Evolutionary conservation across 805 yeast genomes (phyloP).

Genomic region (Ascoidea asiatica): DNA sequence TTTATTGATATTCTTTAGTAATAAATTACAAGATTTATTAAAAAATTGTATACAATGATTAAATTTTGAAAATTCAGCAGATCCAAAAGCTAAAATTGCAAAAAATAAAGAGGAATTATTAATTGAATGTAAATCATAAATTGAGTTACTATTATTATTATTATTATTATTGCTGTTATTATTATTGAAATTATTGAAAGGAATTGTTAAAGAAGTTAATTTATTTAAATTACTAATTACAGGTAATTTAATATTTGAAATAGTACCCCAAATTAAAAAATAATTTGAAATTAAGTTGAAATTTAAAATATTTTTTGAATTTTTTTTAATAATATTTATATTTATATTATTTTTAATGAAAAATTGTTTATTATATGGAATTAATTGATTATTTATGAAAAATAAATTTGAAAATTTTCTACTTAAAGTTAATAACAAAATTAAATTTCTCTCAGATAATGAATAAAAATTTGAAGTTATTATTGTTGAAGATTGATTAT

Average conservation of each 20-base stretch:
- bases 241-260: constrained; percentile 11
- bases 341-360: background rate
- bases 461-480: constrained; percentile 10
- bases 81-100: constrained; percentile 32
- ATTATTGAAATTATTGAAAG: background rate
- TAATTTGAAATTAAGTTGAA: constrained; percentile 9
- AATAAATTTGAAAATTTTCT: constrained; percentile 9
- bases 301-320: constrained; percentile 2
- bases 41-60: constrained; percentile 24
- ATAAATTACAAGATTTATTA: constrained; percentile 29
- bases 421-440: constrained; percentile 7
- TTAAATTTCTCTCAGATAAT: constrained; percentile 10
- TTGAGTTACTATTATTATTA: background rate
- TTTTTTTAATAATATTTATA: background rate
- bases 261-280: constrained; percentile 11
- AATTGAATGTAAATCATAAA: no score
- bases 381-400: constrained; percentile 4
- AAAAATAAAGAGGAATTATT: constrained; percentile 26
- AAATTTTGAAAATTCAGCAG: constrained; percentile 21
- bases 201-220: constrained; percentile 5
- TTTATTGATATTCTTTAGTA: constrained; percentile 16
- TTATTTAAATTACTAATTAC: constrained; percentile 10
- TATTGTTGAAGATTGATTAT: background rate
- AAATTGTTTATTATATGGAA: background rate
- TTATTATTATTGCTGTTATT: background rate